Evolutionary conservation across 371 early-diverging fungal genomes (phyloP).

Genomic region (Rhizopus arrhizus): DNA sequence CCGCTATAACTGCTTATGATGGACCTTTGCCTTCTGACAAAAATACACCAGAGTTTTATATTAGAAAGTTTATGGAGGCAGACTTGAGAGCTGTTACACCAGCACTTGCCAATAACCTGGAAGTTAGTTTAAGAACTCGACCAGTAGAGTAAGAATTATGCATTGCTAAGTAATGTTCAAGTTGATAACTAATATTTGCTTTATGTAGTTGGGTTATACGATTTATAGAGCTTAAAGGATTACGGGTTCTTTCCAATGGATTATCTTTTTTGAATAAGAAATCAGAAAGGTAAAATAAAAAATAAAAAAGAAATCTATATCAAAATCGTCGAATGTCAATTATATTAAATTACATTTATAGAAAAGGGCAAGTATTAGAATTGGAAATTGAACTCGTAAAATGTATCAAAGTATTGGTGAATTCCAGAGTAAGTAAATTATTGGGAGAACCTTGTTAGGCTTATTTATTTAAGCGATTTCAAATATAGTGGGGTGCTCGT

Average conservation of each 20-base stretch:
- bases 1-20: slow-evolving; percentile 19
- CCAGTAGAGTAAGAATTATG: slow-evolving; percentile 40
- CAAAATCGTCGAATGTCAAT: neutral
- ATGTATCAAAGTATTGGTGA: slow-evolving; percentile 72
- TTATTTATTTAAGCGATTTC: neutral
- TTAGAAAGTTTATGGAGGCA: slow-evolving; percentile 50
- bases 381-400: slow-evolving; percentile 75
- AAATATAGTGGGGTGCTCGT: slow-evolving; percentile 66
- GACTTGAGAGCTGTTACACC: slow-evolving; percentile 48
- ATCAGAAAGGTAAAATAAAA: slow-evolving; percentile 26
- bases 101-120: slow-evolving; percentile 40
- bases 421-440: slow-evolving; percentile 49
- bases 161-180: neutral
- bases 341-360: slow-evolving; percentile 14
- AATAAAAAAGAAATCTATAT: neutral
- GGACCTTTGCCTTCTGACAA: slow-evolving; percentile 30
- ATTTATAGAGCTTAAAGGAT: slow-evolving; percentile 72
- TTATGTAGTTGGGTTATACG: slow-evolving; percentile 49
- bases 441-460: no score
- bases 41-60: slow-evolving; percentile 47
- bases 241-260: slow-evolving; percentile 60
- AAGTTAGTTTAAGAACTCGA: slow-evolving; percentile 49
- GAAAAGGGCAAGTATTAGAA: slow-evolving; percentile 62
- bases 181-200: slow-evolving; percentile 4
- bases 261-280: slow-evolving; percentile 53